Conservation (phyloP, 2,329 filamentous ascomycete genomes). For the Talaromyces piceae region DNA sequence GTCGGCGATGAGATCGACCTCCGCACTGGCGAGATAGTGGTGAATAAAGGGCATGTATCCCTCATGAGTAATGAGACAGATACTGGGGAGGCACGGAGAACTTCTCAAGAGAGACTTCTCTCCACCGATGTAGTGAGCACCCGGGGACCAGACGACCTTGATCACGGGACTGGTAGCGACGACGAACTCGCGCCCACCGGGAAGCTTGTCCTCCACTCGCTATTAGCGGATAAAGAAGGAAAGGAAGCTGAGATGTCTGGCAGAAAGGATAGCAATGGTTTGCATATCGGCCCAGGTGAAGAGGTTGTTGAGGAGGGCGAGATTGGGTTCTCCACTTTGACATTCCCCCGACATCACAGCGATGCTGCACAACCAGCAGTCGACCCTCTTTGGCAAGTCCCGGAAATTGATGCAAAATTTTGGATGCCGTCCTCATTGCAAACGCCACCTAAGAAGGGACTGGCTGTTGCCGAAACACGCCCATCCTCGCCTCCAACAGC, state of each 20-base stretch:
- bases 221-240: slow-evolving; percentile 1
- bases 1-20: slow-evolving; percentile 88
- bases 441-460: not conserved
- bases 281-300: slow-evolving; percentile 11
- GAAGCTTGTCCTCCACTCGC: not conserved
- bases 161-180: slow-evolving; percentile 6
- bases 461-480: slow-evolving; percentile 9
- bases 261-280: slow-evolving; percentile 16
- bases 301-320: not conserved
- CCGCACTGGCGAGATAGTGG: slow-evolving; percentile 69
- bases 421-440: slow-evolving; percentile 18
- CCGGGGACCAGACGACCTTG: not conserved
- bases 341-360: not conserved
- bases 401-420: slow-evolving; percentile 22
- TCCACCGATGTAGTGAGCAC: not conserved
- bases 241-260: slow-evolving; percentile 12
- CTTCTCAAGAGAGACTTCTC: slow-evolving; percentile 4
- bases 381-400: slow-evolving; percentile 25
- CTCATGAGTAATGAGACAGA: slow-evolving; percentile 54
- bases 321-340: not conserved
- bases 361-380: slow-evolving; percentile 11
- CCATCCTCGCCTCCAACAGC: slow-evolving; percentile 28
- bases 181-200: slow-evolving; percentile 4
- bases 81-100: slow-evolving; percentile 27
- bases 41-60: slow-evolving; percentile 80